Base-by-base conservation (phyloP, 1,139 yeast genomes). In the Pneumocystis canis region DNA sequence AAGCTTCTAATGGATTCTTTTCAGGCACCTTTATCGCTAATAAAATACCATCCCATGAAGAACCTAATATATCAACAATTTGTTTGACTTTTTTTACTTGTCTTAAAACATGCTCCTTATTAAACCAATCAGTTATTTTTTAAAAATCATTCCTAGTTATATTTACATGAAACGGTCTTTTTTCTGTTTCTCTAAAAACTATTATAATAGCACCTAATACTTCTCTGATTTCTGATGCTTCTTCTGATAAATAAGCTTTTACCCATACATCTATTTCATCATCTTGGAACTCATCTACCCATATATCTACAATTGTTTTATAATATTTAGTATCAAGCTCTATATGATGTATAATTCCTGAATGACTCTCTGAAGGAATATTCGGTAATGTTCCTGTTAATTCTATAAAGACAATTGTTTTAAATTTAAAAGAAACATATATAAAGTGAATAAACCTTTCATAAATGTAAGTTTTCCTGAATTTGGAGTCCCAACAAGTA, bases 401-500 rank as follows among this genome's bases (percentile, higher is more conserved):
- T 20, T 39, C 54, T n/a, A n/a, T 6, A 30, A 33, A 32, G 37
- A 47, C 30, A 54, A 18, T 37, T 4, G 3, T 35, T 57, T 14
- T 20, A 57, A 20, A 25, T n/a, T 11, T 7, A 18, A 18, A 37
- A 28, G 35, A 3, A 54, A 20, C 1, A 1, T n/a, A 35, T n/a
- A n/a, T n/a, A 1, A 20, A 37, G 9, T 1, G 11, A 37, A 59
- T 5, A 33, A 66, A 62, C 74, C 71, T 58, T 71, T 70, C 16
- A 76, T 65, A 1, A 77, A 65, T 3, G 73, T 67, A 11, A 73
- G 60, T 65, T 77, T 77, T 47, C 77, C 77, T 1, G 77, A 68
- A 20, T 70, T 66, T 2, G 74, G 73, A 9, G 71, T 67, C 0
- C 80, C 80, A 1, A 75, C 73, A n/a, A 77, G 67, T n/a, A 77